A percentile compares a stretch with the other conserved stretches of the same genome.
Conservation (phyloP, 805 yeast genomes). For the Yamadazyma takamatsuzukensis region DNA sequence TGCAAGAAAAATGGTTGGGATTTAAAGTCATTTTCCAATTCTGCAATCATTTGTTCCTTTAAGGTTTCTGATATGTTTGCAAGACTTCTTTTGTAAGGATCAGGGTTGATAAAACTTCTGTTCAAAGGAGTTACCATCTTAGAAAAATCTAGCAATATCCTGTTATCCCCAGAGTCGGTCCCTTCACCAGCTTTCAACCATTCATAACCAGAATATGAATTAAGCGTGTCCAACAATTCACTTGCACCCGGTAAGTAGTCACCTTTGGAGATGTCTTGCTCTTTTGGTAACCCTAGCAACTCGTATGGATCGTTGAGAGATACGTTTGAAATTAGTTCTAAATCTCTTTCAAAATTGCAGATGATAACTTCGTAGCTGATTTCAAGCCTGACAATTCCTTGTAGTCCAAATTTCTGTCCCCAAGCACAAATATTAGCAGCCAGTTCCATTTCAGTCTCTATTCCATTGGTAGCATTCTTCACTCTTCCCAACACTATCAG, state of each 20-base stretch:
- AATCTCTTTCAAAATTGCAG: constrained; percentile 51
- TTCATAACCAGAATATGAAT: too few relatives aligned
- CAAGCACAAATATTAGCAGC: constrained; percentile 54
- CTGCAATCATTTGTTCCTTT: constrained; percentile 31
- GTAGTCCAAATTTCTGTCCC: constrained; percentile 52
- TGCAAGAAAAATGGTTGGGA: constrained; percentile 33
- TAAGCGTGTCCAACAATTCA: too few relatives aligned
- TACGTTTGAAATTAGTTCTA: constrained; percentile 45
- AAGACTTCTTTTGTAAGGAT: constrained; percentile 44
- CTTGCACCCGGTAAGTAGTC: too few relatives aligned
- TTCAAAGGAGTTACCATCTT: constrained; percentile 52
- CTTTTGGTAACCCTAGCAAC: constrained; percentile 30
- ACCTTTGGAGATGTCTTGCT: too few relatives aligned
- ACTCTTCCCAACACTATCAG: constrained; percentile 21
- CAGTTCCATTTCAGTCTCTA: constrained; percentile 40
- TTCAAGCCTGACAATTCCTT: constrained; percentile 58
- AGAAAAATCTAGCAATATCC: constrained; percentile 52
- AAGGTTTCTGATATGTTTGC: constrained; percentile 14
- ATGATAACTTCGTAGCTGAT: constrained; percentile 59
- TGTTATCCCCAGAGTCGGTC: constrained; percentile 46
- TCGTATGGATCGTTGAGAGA: constrained; percentile 35
- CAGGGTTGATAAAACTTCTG: constrained; percentile 45
- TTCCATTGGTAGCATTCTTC: constrained; percentile 17
- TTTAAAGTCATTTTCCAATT: constrained; percentile 25
- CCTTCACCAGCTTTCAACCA: constrained; percentile 43